These are phyloP conservation scores for Ligustrum vulgare DNA, from an alignment of 257 asterid species.

Conservation along the genomic window DNA sequence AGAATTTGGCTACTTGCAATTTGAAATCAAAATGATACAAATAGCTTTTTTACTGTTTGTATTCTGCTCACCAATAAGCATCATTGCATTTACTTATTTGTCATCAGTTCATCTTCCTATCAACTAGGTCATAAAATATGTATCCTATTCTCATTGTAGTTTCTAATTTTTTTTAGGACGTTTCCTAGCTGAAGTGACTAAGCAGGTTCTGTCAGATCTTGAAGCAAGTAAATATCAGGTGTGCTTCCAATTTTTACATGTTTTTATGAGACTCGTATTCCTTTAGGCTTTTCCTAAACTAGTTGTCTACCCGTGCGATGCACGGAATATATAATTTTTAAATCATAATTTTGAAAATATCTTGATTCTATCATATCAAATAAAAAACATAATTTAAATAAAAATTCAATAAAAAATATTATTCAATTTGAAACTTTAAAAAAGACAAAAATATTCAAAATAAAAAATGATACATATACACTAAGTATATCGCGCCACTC, in stretches of 20 bases:
- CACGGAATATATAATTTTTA: too few relatives aligned
- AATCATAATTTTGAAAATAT: too few relatives aligned
- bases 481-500: too few relatives aligned
- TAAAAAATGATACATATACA: too few relatives aligned
- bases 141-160: neutral
- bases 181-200: slow-evolving; percentile 83
- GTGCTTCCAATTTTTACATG: slow-evolving; percentile 15
- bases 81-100: neutral
- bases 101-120: neutral
- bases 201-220: slow-evolving; percentile 79
- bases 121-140: neutral
- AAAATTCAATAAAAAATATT: too few relatives aligned
- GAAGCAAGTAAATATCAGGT: slow-evolving; percentile 96
- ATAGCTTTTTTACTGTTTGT: neutral
- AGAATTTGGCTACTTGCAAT: neutral
- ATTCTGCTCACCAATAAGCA: neutral
- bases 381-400: too few relatives aligned
- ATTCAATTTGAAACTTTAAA: too few relatives aligned
- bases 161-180: slow-evolving; percentile 57
- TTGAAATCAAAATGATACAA: neutral
- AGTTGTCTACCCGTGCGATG: too few relatives aligned
- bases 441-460: too few relatives aligned
- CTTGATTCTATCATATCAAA: too few relatives aligned
- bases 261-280: slow-evolving; percentile 15
- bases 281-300: slow-evolving; percentile 3